Evolutionary conservation across 1,284 basidiomycete genomes (phyloP).

Genomic region (Kalmanozyma brasiliensis): DNA sequence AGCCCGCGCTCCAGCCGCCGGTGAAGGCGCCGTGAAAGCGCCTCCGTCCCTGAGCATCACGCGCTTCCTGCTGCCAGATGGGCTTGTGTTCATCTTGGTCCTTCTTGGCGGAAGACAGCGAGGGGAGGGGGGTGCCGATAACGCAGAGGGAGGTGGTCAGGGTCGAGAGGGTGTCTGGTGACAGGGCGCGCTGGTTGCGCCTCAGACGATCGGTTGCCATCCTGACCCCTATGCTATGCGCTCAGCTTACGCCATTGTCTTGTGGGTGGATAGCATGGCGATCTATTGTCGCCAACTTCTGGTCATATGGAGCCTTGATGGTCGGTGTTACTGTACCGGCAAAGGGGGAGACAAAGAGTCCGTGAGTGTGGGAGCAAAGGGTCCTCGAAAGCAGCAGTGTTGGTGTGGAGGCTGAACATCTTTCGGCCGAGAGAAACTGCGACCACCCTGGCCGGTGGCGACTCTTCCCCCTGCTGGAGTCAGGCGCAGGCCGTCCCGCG

Average conservation of each 20-base stretch:
- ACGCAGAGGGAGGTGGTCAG: constrained; percentile 88
- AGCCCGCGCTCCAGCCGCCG: constrained; percentile 95
- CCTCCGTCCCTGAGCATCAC: constrained; percentile 91
- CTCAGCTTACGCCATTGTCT: neutral
- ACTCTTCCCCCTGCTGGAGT: too few relatives aligned
- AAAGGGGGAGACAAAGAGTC: too few relatives aligned
- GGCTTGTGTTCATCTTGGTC: constrained; percentile 94
- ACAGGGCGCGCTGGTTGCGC: constrained; percentile 79
- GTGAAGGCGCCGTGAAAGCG: constrained; percentile 97
- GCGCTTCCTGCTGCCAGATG: constrained; percentile 95
- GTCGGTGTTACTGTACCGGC: too few relatives aligned
- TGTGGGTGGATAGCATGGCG: neutral
- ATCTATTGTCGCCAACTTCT: neutral
- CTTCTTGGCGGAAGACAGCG: constrained; percentile 82
- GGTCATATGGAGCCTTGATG: neutral
- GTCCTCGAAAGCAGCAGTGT: neutral
- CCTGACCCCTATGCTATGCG: too few relatives aligned
- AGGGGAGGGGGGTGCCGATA: constrained; percentile 91
- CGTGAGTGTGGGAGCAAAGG: neutral
- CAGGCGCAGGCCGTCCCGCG: too few relatives aligned
- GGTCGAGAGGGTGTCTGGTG: constrained; percentile 77
- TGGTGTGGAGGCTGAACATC: constrained; percentile 8
- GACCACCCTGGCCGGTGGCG: too few relatives aligned
- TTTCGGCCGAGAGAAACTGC: constrained; percentile 9
- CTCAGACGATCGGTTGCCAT: constrained; percentile 72